Conservation (phyloP, 768 basidiomycete genomes). For the Leccinellum rugosiceps region DNA sequence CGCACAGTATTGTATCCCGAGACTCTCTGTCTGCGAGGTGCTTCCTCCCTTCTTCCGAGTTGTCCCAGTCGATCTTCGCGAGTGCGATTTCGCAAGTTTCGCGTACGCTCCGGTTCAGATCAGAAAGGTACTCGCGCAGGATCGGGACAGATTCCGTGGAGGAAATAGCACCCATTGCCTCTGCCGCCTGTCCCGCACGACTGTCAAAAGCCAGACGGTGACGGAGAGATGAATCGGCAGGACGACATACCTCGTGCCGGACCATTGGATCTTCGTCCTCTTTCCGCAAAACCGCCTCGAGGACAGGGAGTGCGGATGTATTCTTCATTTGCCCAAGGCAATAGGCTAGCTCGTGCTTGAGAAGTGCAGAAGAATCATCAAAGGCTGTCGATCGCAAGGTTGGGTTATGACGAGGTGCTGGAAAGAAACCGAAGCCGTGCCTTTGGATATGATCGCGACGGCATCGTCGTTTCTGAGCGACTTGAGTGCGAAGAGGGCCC, state of each 20-base stretch:
- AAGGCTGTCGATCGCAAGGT: constrained; percentile 54
- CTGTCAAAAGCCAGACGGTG: constrained; percentile 6
- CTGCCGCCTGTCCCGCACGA: constrained; percentile 70
- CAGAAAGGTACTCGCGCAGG: constrained; percentile 34
- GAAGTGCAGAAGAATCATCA: constrained; percentile 77
- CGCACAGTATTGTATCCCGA: constrained; percentile 37
- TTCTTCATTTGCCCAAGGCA: constrained; percentile 91
- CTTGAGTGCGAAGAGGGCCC: constrained; percentile 91
- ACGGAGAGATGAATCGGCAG: neutral
- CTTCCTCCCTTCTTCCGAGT: constrained; percentile 65
- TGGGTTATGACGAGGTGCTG: neutral
- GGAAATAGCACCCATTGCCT: constrained; percentile 96
- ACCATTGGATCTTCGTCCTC: constrained; percentile 89
- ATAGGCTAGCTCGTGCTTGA: constrained; percentile 98
- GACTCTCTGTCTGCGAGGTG: constrained; percentile 36
- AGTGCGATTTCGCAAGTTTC: constrained; percentile 68
- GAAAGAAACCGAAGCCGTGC: constrained; percentile 37
- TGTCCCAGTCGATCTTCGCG: constrained; percentile 92
- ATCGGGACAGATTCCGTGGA: constrained; percentile 60
- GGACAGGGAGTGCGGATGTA: constrained; percentile 66
- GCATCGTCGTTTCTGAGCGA: constrained; percentile 75
- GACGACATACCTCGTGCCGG: constrained; percentile 76
- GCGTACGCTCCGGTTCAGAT: neutral
- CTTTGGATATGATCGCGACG: constrained; percentile 81
- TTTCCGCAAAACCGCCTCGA: constrained; percentile 74